Percentiles rank a stretch among this genome's conserved stretches.
phyloP scores from a whole-genome alignment of 2,329 filamentous ascomycete genomes.

The Metarhizium rileyi region DNA sequence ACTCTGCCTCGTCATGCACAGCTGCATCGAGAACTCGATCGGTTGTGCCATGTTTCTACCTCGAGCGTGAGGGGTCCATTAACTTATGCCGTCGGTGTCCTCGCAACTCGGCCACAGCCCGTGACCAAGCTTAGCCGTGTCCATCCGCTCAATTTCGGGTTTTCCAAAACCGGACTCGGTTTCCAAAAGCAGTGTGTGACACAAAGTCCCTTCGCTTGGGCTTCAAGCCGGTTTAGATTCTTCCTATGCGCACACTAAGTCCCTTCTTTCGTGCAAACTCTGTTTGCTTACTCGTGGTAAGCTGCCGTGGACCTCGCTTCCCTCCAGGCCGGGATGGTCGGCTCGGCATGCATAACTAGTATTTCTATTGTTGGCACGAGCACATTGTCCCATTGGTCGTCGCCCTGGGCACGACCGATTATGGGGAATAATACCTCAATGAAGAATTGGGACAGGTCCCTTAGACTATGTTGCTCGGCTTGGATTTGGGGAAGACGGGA shows the following conservation, averaged over 20 bases:
- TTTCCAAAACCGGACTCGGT: no score
- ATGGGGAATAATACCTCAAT: neutral
- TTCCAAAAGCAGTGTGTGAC: neutral
- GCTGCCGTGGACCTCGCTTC: neutral
- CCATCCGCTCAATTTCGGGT: no score
- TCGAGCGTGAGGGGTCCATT: neutral
- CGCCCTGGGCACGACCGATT: neutral
- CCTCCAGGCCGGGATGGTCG: neutral
- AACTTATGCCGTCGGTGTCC: neutral
- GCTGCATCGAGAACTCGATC: neutral
- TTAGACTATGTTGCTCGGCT: neutral
- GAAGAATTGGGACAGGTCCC: neutral
- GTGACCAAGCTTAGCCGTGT: neutral
- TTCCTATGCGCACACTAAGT: neutral
- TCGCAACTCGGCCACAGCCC: no score
- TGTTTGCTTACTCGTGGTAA: neutral
- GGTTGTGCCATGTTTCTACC: neutral
- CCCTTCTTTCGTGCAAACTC: neutral
- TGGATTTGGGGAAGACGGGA: neutral
- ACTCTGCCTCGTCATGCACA: neutral
- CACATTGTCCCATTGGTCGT: neutral
- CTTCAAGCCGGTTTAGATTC: neutral
- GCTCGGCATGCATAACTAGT: neutral
- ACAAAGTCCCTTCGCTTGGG: neutral
- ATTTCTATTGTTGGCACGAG: constrained; percentile 2